Conservation (phyloP, 2,329 filamentous ascomycete species). For the Trichoderma polysporum region DNA sequence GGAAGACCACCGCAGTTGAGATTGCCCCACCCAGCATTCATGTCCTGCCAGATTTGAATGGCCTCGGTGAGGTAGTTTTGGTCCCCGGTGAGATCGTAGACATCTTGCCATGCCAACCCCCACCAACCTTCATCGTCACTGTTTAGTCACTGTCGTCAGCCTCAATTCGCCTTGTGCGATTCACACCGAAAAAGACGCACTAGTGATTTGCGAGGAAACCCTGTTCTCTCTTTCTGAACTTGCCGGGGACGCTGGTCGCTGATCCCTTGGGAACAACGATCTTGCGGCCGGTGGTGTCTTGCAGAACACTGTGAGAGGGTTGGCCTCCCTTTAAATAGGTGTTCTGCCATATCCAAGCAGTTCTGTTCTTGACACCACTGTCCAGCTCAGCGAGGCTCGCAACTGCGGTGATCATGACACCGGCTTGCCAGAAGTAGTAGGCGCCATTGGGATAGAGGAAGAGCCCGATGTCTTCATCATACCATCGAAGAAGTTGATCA, state of each 20-base stretch:
- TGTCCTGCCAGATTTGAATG: conserved; percentile 54
- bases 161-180: neutral
- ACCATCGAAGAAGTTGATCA: neutral
- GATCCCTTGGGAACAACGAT: neutral
- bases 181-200: neutral
- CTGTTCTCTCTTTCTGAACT: neutral
- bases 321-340: neutral
- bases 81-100: conserved; percentile 51
- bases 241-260: neutral
- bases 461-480: neutral
- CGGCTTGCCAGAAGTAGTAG: neutral
- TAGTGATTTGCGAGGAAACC: neutral
- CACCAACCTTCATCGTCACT: conserved; percentile 59
- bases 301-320: neutral
- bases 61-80: conserved; percentile 51
- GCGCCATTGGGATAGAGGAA: neutral
- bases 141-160: neutral
- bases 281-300: neutral
- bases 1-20: conserved; percentile 55
- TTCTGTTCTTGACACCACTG: neutral
- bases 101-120: conserved; percentile 57
- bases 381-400: neutral
- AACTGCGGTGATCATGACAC: neutral
- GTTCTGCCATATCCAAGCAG: neutral
- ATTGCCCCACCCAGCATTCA: conserved; percentile 46